Evolutionary conservation across 106 monocot species (phyloP), one percentile per base, ranked within the genome.

Genomic region (Dendrobium catenatum): DNA sequence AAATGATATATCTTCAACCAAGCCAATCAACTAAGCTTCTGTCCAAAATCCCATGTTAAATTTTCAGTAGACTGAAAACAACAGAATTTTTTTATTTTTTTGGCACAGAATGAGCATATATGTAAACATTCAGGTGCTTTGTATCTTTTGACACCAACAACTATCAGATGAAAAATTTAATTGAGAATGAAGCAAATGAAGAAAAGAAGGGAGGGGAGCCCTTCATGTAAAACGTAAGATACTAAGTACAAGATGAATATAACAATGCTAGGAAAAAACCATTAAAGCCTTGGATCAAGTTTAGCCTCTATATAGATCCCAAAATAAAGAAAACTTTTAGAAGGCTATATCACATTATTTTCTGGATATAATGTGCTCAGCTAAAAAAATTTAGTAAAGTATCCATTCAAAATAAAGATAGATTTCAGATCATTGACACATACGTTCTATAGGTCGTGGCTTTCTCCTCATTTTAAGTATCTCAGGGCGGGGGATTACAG

Each of bases 401-500:
- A 68, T 68, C 27, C 6, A 68, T 26, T 26, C 9, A 68, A 68
- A 8, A 6, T 26, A 68, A 68, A 27, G 19, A 68, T 68, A 9
- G 26, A 68, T 29, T 75, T 76, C 6, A 42, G 15, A 74, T 43
- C 20, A 43, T 20, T 43, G 42, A 19, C 7, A 74, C 74, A 15
- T 90, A 98, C 94, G 68, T 75, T 77, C 84, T 22, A 79, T 91
- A 77, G 97, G 97, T 84, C 97, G 89, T 74, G 94, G 93, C 77
- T 91, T 93, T 77, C 84, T 81, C 84, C 97, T 94, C 77, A 86
- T 79, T 86, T 90, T 91, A 51, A 95, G 77, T 80, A 98, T 95
- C 85, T 98, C 97, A 68, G 97, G 94, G 2, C 97, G 90, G 58
- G 95, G 94, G 79, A 98, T 98, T 80, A 98, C 77, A 10, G 82